These are phyloP conservation scores for Globisporangium paroecandrum DNA, from an alignment of 352 stramenopile species.

Conservation along the genomic window DNA sequence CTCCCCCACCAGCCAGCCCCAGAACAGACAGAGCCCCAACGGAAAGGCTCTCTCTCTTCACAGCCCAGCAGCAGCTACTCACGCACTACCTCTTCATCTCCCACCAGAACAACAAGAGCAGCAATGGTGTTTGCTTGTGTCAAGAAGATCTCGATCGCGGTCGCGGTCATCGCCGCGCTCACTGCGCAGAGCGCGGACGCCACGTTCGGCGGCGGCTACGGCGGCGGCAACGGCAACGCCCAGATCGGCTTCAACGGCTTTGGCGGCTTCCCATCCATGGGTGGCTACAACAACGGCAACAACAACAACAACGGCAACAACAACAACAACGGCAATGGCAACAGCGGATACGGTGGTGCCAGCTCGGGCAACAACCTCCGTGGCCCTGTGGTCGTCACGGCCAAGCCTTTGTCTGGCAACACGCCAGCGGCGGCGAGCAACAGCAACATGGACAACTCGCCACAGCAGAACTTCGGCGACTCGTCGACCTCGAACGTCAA, in stretches of 20 bases:
- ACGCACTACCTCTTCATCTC: not conserved
- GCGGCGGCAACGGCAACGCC: constrained; percentile 7
- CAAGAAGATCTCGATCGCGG: constrained; percentile 20
- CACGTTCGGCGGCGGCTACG: constrained; percentile 14
- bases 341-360: not conserved
- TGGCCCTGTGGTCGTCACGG: not conserved
- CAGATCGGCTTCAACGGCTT: constrained; percentile 9
- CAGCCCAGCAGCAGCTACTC: constrained; percentile 1
- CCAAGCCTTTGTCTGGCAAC: constrained; percentile 3
- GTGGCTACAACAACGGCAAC: constrained; percentile 1
- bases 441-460: constrained; percentile 16
- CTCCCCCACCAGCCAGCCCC: not conserved
- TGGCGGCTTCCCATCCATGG: constrained; percentile 9
- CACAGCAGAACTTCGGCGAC: constrained; percentile 14
- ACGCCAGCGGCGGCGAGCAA: not conserved
- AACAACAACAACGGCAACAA: constrained; percentile 5
- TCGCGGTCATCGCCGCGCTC: constrained; percentile 18
- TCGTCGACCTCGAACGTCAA: constrained; percentile 17
- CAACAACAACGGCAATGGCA: constrained; percentile 6
- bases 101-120: not conserved
- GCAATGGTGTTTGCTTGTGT: constrained; percentile 19
- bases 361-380: constrained; percentile 18
- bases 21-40: constrained; percentile 8
- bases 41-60: constrained; percentile 4
- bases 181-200: constrained; percentile 11